Evolutionary conservation across 176 grass and related monocot species (phyloP).

Genomic region (Neostapfia colusana): DNA sequence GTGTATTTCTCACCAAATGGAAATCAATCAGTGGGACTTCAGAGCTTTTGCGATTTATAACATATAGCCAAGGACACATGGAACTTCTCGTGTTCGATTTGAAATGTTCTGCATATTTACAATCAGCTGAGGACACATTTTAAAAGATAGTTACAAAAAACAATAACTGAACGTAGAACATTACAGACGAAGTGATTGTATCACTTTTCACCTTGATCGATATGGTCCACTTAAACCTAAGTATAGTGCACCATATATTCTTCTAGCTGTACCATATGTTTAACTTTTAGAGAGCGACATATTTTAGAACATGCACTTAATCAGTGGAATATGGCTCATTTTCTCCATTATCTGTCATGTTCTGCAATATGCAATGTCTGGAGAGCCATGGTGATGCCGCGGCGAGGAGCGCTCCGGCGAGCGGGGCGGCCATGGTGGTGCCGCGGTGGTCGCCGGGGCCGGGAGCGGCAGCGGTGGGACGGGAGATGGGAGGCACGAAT

Average conservation of each 20-base stretch:
- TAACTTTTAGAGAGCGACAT: background rate
- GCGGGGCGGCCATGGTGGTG: conserved; percentile 54
- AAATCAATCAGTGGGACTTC: conserved; percentile 97
- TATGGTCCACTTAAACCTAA: conserved; percentile 1
- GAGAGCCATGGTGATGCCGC: conserved; percentile 59
- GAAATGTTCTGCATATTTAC: conserved; percentile 80
- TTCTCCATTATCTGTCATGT: background rate
- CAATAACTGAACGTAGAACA: background rate
- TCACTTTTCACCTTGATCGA: background rate
- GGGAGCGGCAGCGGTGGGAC: too few relatives aligned
- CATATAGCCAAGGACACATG: conserved; percentile 97
- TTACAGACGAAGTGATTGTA: background rate
- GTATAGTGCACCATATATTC: conserved; percentile 16
- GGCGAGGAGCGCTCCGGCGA: conserved; percentile 34
- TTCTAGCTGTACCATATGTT: background rate
- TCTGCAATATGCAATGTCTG: conserved; percentile 12
- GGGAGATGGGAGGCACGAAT: background rate
- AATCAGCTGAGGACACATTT: conserved; percentile 31
- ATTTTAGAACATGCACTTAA: background rate
- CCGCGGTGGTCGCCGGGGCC: conserved; percentile 39
- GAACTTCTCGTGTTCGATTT: conserved; percentile 95
- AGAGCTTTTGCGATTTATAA: conserved; percentile 94
- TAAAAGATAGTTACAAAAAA: conserved; percentile 20
- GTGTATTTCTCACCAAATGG: conserved; percentile 69
- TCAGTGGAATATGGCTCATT: background rate